Percentiles rank a stretch among this genome's conserved stretches.
These are phyloP conservation scores for Dictyostelium citrinum DNA, from an alignment of 78 protist species.

Conservation along the genomic window DNA sequence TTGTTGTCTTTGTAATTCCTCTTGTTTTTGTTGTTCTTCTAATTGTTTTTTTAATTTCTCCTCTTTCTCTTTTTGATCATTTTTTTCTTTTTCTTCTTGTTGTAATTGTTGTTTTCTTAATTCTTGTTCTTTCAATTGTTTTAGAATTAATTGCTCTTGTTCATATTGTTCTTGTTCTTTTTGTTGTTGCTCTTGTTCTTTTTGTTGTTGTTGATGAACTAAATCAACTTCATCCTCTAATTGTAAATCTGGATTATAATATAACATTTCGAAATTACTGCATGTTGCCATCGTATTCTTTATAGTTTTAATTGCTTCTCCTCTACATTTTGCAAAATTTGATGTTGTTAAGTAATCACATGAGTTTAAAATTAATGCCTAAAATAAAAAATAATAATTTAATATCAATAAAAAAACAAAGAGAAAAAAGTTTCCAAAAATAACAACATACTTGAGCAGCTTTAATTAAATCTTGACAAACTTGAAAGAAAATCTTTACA, in stretches of 20 bases:
- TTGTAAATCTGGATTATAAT: conserved; percentile 38
- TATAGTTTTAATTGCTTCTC: conserved; percentile 3
- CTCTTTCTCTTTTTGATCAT: neutral
- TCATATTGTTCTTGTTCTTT: neutral
- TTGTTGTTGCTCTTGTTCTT: conserved; percentile 4
- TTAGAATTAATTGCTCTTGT: neutral
- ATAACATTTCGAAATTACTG: conserved; percentile 5
- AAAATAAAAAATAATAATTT: no score
- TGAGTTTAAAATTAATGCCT: conserved; percentile 58
- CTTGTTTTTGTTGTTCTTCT: conserved; percentile 6
- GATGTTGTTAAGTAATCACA: conserved; percentile 26
- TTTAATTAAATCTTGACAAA: conserved; percentile 13
- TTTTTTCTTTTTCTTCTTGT: neutral
- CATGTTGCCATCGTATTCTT: conserved; percentile 21
- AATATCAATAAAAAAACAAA: no score
- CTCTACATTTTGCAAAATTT: neutral
- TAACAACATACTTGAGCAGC: conserved; percentile 30
- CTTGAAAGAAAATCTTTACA: conserved; percentile 16
- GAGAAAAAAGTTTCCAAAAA: no score
- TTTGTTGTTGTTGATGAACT: neutral
- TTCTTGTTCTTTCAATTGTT: neutral
- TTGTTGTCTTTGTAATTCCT: neutral
- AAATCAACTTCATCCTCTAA: conserved; percentile 9
- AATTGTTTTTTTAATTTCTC: neutral
- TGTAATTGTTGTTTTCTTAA: neutral